Evolutionary conservation across 2,329 filamentous ascomycete genomes (phyloP).

Genomic region (Trichophyton simii): DNA sequence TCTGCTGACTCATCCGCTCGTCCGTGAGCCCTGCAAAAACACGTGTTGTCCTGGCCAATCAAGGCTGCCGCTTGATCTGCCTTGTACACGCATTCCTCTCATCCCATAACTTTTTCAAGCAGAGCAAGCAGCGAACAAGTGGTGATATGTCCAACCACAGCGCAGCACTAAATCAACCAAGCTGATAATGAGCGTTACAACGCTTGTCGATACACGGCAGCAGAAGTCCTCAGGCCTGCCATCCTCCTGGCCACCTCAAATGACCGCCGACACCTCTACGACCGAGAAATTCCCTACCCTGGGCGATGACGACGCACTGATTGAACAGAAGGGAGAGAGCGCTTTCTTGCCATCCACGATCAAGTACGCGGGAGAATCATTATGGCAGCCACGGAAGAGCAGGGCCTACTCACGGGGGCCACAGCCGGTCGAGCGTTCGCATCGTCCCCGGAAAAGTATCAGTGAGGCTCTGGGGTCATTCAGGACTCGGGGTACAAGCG

Average conservation of each 20-base stretch:
- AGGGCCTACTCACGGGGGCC: constrained; percentile 33
- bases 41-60: constrained; percentile 2
- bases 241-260: constrained; percentile 23
- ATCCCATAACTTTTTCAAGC: background rate
- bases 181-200: constrained; percentile 28
- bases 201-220: constrained; percentile 29
- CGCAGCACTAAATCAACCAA: background rate
- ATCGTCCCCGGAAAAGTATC: constrained; percentile 71
- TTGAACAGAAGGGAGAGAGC: constrained; percentile 12
- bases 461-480: constrained; percentile 79
- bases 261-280: constrained; percentile 6
- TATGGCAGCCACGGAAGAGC: constrained; percentile 51
- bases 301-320: constrained; percentile 26
- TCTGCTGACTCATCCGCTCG: background rate
- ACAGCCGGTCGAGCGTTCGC: constrained; percentile 36
- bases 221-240: constrained; percentile 27
- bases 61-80: background rate
- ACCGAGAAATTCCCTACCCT: constrained; percentile 35
- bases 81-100: background rate
- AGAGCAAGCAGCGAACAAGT: background rate
- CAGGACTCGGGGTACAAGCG: constrained; percentile 65
- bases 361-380: constrained; percentile 33
- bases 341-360: constrained; percentile 14
- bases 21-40: background rate
- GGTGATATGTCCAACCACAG: background rate